Evolutionary conservation across 1,284 basidiomycete genomes (phyloP).

Genomic region (Leccinum pachyderme): DNA sequence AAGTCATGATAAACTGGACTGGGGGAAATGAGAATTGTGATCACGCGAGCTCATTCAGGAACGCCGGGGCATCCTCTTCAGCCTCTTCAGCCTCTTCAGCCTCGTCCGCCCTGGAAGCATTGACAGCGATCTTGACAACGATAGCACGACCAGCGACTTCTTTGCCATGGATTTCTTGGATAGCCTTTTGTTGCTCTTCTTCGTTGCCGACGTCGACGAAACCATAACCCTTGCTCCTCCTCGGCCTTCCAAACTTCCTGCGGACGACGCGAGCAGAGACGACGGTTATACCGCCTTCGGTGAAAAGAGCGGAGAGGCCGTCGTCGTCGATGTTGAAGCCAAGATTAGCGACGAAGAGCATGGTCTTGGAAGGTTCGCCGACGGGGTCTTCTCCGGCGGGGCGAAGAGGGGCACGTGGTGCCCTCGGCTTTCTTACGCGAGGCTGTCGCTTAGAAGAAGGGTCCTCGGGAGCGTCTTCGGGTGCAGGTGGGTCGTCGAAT

Average conservation of each 20-base stretch:
- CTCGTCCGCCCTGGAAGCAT: conserved; percentile 49
- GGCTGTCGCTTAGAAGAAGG: conserved; percentile 46
- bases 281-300: conserved; percentile 76
- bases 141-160: conserved; percentile 77
- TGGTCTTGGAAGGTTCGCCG: conserved; percentile 80
- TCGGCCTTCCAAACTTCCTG: conserved; percentile 74
- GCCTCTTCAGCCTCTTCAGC: conserved; percentile 36
- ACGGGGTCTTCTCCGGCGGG: conserved; percentile 72
- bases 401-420: conserved; percentile 52
- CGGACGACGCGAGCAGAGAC: conserved; percentile 84
- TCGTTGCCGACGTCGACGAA: conserved; percentile 89
- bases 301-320: conserved; percentile 75
- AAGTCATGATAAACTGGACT: conserved; percentile 32
- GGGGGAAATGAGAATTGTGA: conserved; percentile 30
- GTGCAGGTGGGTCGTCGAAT: conserved; percentile 36
- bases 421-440: conserved; percentile 60
- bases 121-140: conserved; percentile 88
- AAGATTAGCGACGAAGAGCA: conserved; percentile 94
- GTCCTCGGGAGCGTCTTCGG: conserved; percentile 36
- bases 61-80: conserved; percentile 14
- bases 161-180: conserved; percentile 78
- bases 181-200: conserved; percentile 83
- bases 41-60: conserved; percentile 20
- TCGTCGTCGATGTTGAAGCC: conserved; percentile 88
- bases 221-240: conserved; percentile 90